Conservation (phyloP, 1,139 yeast genomes). For the Blastobotrys apis region DNA sequence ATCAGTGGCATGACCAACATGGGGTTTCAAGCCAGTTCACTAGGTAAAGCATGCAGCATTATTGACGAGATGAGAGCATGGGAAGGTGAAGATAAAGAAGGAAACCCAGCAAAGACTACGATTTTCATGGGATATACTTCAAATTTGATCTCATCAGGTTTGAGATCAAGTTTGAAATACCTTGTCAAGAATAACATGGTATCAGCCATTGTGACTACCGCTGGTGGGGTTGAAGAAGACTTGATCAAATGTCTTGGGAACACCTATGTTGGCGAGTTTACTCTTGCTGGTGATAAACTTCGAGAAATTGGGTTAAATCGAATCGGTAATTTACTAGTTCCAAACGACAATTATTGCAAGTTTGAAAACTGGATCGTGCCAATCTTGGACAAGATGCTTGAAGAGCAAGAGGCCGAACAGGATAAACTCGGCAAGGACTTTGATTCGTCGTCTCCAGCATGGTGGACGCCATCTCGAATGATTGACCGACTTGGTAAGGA, state of each 20-base stretch:
- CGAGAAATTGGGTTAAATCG: conserved; percentile 97
- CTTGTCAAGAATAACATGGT: conserved; percentile 92
- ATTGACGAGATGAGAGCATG: conserved; percentile 87
- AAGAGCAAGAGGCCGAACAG: conserved; percentile 70
- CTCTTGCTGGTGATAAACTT: conserved; percentile 70
- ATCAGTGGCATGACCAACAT: conserved; percentile 79
- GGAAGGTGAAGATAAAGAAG: conserved; percentile 89
- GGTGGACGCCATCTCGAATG: conserved; percentile 92
- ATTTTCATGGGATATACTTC: conserved; percentile 95
- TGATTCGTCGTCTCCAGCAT: conserved; percentile 54
- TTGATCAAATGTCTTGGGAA: conserved; percentile 93
- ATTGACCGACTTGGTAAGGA: conserved; percentile 93
- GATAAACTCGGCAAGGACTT: conserved; percentile 41
- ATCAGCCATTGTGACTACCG: conserved; percentile 89
- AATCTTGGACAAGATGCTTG: conserved; percentile 74
- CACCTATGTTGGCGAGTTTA: conserved; percentile 88
- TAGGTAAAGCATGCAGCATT: conserved; percentile 84
- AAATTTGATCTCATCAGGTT: conserved; percentile 91
- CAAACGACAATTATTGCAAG: conserved; percentile 94
- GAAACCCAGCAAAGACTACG: conserved; percentile 66
- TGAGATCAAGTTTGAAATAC: conserved; percentile 83
- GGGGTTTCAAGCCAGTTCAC: conserved; percentile 97
- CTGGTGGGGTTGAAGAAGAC: conserved; percentile 98
- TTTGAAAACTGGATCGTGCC: conserved; percentile 99
- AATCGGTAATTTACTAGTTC: conserved; percentile 93